Conservation (phyloP, 1,284 basidiomycete species). For the Cutaneotrichosporon cyanovorans region DNA sequence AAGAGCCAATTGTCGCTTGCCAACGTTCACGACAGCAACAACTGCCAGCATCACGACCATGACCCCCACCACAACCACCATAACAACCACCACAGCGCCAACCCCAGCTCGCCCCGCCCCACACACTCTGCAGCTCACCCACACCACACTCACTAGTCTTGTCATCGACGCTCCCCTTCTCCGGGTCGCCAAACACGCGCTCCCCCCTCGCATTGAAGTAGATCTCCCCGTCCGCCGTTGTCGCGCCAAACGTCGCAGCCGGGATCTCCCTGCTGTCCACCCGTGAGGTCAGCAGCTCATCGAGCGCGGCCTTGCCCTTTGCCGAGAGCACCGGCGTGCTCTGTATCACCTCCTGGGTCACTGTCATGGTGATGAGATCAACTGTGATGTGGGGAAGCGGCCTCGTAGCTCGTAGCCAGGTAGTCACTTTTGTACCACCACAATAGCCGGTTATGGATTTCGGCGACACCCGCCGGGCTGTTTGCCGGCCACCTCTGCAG, state of each 20-base stretch:
- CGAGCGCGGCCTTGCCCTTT: slow-evolving; percentile 20
- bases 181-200: slow-evolving; percentile 24
- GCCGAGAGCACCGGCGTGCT: slow-evolving; percentile 10
- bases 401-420: too few species aligned
- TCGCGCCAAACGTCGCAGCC: slow-evolving; percentile 26
- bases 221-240: slow-evolving; percentile 28
- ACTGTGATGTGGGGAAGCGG: too few species aligned
- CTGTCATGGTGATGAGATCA: neutral
- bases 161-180: slow-evolving; percentile 21
- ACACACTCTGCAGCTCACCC: neutral
- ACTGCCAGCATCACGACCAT: too few species aligned
- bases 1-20: too few species aligned
- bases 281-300: slow-evolving; percentile 16
- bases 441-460: too few species aligned
- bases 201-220: slow-evolving; percentile 29
- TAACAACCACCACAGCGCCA: too few species aligned
- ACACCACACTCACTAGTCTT: slow-evolving; percentile 27
- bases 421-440: too few species aligned
- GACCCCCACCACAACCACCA: too few species aligned
- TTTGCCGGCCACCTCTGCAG: too few species aligned
- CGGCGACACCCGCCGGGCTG: too few species aligned
- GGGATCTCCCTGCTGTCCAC: slow-evolving; percentile 20
- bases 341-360: neutral
- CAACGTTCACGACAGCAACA: too few species aligned
- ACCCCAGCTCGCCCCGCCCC: neutral